A percentile compares a stretch with the other conserved stretches of the same genome.
phyloP scores from a whole-genome alignment of 768 basidiomycete species.

The Lactifluus volemus region DNA sequence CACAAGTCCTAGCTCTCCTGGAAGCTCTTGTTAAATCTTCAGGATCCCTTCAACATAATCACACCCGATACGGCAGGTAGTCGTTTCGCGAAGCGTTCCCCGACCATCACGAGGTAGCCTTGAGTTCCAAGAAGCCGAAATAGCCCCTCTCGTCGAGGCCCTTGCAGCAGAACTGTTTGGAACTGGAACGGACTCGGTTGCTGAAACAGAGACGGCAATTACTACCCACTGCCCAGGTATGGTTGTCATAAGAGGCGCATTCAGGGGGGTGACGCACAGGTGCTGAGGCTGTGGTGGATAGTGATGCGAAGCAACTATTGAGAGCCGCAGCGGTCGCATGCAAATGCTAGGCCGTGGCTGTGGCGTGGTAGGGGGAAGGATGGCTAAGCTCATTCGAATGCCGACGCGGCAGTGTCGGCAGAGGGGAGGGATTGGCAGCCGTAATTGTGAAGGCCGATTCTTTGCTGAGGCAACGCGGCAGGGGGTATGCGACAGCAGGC shows the following conservation, averaged over 20 bases:
- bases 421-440: too few species aligned
- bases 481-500: too few species aligned
- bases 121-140: slow-evolving; percentile 60
- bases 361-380: too few species aligned
- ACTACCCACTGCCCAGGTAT: slow-evolving; percentile 49
- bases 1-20: slow-evolving; percentile 11
- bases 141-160: slow-evolving; percentile 62
- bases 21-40: slow-evolving; percentile 33
- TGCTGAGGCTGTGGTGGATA: too few species aligned
- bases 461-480: too few species aligned
- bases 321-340: too few species aligned
- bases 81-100: slow-evolving; percentile 41
- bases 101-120: slow-evolving; percentile 57
- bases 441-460: too few species aligned
- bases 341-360: too few species aligned
- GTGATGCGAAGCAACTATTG: too few species aligned
- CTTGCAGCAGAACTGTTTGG: slow-evolving; percentile 56
- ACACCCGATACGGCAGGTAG: slow-evolving; percentile 53
- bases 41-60: slow-evolving; percentile 34
- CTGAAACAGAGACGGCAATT: slow-evolving; percentile 29
- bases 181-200: slow-evolving; percentile 35
- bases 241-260: slow-evolving; percentile 45
- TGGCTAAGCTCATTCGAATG: too few species aligned
- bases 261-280: too few species aligned
- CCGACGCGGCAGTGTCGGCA: too few species aligned